A percentile compares a stretch with the other conserved stretches of the same genome.
Evolutionary conservation across 805 yeast genomes (phyloP).

Genomic region (Soucietia sequanensis): DNA sequence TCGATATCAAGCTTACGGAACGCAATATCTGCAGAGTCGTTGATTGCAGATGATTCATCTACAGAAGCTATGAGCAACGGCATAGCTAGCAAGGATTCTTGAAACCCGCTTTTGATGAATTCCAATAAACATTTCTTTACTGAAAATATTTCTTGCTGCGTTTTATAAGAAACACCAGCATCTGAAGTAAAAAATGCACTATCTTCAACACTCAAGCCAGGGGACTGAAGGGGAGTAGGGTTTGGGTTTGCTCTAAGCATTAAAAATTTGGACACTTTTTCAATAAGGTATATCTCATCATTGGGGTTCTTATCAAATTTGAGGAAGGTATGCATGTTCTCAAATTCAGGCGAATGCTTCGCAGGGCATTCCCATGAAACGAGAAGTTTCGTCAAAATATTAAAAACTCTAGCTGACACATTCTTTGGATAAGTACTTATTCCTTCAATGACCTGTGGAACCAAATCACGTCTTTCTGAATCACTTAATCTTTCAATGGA

Average conservation of each 20-base stretch:
- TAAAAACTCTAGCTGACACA: slow-evolving; percentile 59
- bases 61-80: slow-evolving; percentile 63
- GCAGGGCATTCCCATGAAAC: slow-evolving; percentile 47
- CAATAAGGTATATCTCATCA: slow-evolving; percentile 47
- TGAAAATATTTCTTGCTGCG: slow-evolving; percentile 40
- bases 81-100: slow-evolving; percentile 35
- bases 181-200: slow-evolving; percentile 62
- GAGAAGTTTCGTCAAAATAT: slow-evolving; percentile 56
- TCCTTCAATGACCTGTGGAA: slow-evolving; percentile 48
- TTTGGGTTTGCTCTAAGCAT: slow-evolving; percentile 46
- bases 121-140: slow-evolving; percentile 28
- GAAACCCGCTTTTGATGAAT: slow-evolving; percentile 43
- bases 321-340: slow-evolving; percentile 29
- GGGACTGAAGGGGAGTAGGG: slow-evolving; percentile 38
- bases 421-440: slow-evolving; percentile 37
- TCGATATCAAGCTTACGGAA: slow-evolving; percentile 52
- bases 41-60: slow-evolving; percentile 55
- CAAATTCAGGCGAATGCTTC: slow-evolving; percentile 44
- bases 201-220: slow-evolving; percentile 63
- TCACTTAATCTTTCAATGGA: slow-evolving; percentile 56
- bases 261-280: slow-evolving; percentile 55
- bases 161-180: slow-evolving; percentile 62
- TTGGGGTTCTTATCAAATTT: slow-evolving; percentile 29
- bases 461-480: slow-evolving; percentile 35
- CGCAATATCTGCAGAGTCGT: slow-evolving; percentile 52